phyloP scores from a whole-genome alignment of 345 rosid species.

The Lenwebbia sp. region DNA sequence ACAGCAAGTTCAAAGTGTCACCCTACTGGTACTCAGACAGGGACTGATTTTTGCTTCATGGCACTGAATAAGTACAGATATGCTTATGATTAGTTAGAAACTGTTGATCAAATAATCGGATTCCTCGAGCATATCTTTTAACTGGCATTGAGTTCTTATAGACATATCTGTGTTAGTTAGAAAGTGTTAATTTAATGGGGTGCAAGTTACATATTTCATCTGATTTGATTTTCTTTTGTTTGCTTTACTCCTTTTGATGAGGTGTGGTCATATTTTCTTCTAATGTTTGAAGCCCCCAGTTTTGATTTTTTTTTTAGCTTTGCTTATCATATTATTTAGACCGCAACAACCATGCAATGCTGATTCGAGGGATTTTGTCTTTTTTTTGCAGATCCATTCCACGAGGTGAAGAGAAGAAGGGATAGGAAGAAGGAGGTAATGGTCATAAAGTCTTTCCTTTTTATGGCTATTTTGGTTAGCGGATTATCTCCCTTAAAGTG shows the following conservation, averaged over 20 bases:
- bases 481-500: neutral
- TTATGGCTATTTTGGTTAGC: neutral
- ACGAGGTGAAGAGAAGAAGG: constrained; percentile 63
- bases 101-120: neutral
- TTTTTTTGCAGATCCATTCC: constrained; percentile 55
- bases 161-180: neutral
- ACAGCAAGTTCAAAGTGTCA: neutral
- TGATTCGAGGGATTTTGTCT: neutral
- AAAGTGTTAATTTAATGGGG: neutral
- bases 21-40: neutral
- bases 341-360: neutral
- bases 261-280: neutral
- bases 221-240: neutral
- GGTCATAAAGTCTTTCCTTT: neutral
- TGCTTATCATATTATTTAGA: neutral
- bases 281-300: neutral
- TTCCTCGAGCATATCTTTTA: neutral
- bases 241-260: neutral
- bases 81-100: neutral
- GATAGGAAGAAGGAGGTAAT: constrained; percentile 82
- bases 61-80: neutral
- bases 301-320: neutral
- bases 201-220: neutral
- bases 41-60: neutral
- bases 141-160: neutral